These are phyloP conservation scores for Linnemannia zychae DNA, from an alignment of 192 early-diverging fungal genomes.

Conservation along the genomic window DNA sequence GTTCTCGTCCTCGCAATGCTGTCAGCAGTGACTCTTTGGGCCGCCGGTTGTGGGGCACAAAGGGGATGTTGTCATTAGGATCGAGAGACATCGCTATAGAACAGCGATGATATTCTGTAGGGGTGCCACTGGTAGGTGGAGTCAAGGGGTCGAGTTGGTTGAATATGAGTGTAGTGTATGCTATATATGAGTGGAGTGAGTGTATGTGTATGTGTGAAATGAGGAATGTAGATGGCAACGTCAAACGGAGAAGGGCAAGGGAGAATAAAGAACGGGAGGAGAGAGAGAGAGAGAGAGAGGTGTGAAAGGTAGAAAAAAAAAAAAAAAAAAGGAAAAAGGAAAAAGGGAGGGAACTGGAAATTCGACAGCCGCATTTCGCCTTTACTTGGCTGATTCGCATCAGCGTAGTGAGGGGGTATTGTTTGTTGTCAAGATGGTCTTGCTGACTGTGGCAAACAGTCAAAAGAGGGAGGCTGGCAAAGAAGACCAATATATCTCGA, in stretches of 20 bases:
- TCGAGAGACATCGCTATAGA: slow-evolving; percentile 10
- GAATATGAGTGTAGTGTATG: neutral
- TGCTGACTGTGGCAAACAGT: neutral
- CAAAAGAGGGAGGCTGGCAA: no score
- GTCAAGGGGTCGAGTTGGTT: neutral
- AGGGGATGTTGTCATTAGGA: slow-evolving; percentile 2
- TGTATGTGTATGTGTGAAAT: neutral
- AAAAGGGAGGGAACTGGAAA: slow-evolving; percentile 4
- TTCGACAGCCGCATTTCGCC: neutral
- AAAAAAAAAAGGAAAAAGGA: neutral
- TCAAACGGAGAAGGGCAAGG: neutral
- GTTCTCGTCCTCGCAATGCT: slow-evolving; percentile 29
- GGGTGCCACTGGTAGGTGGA: neutral
- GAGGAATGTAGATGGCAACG: neutral
- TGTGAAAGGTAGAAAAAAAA: neutral
- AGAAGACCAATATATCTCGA: no score
- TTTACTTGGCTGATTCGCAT: neutral
- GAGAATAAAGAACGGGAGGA: neutral
- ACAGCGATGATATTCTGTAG: slow-evolving; percentile 9
- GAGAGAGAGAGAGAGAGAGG: neutral
- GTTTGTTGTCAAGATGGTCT: no score
- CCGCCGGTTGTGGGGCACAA: slow-evolving; percentile 23
- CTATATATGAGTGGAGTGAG: neutral
- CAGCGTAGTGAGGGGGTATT: neutral
- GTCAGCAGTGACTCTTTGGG: slow-evolving; percentile 38